Conservation (phyloP, 495 filamentous ascomycete species). For the Penicillium atrosanguineum region DNA sequence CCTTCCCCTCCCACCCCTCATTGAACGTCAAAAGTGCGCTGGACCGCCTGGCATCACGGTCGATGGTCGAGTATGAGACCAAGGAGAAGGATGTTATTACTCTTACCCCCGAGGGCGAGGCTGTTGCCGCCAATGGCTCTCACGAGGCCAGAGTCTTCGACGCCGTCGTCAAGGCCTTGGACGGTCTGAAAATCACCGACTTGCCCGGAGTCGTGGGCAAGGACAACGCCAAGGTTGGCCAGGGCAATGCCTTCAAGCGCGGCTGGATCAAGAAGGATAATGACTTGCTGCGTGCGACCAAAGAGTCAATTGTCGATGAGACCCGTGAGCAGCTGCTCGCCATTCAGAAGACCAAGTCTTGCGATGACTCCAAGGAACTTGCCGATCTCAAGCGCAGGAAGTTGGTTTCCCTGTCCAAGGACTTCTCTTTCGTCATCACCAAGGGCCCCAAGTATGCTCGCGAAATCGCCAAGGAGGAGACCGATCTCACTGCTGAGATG, state of each 20-base stretch:
- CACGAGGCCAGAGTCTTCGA: conserved; percentile 95
- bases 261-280: conserved; percentile 94
- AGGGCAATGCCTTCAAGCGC: conserved; percentile 92
- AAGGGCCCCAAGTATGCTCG: conserved; percentile 86
- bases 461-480: conserved; percentile 88
- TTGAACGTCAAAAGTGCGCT: conserved; percentile 78
- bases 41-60: conserved; percentile 76
- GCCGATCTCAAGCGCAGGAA: conserved; percentile 86
- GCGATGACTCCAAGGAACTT: conserved; percentile 68
- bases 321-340: conserved; percentile 70
- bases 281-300: conserved; percentile 57
- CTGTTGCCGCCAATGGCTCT: conserved; percentile 78
- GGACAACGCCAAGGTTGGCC: conserved; percentile 84
- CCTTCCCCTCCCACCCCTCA: conserved; percentile 72
- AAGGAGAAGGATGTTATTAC: conserved; percentile 74
- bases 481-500: conserved; percentile 94
- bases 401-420: conserved; percentile 74
- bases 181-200: conserved; percentile 77
- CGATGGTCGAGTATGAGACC: conserved; percentile 83
- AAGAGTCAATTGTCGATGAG: conserved; percentile 70
- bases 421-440: conserved; percentile 75
- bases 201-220: conserved; percentile 75
- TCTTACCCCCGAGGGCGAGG: conserved; percentile 74
- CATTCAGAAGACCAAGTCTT: conserved; percentile 64
- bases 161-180: conserved; percentile 71